A percentile compares a stretch with the other conserved stretches of the same genome.
These are phyloP conservation scores for Chrysosporium keratinophilum DNA, from an alignment of 2,329 filamentous ascomycete species.

Conservation along the genomic window DNA sequence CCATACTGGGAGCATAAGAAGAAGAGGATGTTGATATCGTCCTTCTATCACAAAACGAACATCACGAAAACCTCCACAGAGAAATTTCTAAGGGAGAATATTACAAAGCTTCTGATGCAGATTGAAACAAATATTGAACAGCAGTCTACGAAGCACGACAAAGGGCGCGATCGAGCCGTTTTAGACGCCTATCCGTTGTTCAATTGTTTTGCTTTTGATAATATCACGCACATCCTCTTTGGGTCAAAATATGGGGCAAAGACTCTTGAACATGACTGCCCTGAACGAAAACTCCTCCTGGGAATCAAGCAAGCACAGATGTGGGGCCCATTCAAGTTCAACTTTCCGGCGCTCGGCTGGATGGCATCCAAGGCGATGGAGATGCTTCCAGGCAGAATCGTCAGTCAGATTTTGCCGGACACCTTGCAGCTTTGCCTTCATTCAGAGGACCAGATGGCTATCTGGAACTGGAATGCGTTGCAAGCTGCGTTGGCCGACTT, in stretches of 20 bases:
- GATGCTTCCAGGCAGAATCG: background rate
- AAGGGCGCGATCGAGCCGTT: background rate
- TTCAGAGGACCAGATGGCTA: constrained; percentile 3
- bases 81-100: constrained; percentile 3
- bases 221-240: constrained; percentile 6
- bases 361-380: constrained; percentile 1
- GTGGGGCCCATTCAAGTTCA: constrained; percentile 8
- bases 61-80: constrained; percentile 1
- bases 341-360: constrained; percentile 1
- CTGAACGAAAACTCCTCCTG: constrained; percentile 4
- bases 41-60: constrained; percentile 7
- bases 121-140: background rate
- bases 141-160: background rate
- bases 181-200: constrained; percentile 4
- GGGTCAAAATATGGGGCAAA: constrained; percentile 3
- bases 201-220: constrained; percentile 6
- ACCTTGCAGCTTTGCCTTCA: constrained; percentile 1
- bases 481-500: background rate
- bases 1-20: constrained; percentile 5
- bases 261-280: constrained; percentile 2
- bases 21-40: constrained; percentile 6
- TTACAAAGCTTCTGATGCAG: background rate
- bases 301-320: constrained; percentile 7
- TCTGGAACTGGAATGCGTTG: background rate
- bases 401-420: background rate